phyloP scores from a whole-genome alignment of 164 flowering plant species.

The Piper betle region DNA sequence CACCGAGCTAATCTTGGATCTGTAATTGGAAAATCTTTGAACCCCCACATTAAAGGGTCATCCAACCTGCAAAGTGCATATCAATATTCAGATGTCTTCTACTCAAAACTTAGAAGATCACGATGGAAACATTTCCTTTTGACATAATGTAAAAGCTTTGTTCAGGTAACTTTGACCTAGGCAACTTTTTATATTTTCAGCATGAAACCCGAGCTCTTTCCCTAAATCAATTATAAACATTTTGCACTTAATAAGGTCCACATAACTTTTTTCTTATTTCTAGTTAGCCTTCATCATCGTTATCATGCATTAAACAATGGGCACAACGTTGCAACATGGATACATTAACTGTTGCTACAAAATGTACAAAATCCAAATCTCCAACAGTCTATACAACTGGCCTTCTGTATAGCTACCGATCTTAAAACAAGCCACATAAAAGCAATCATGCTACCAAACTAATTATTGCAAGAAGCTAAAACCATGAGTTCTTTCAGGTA shows the following conservation, averaged over 20 bases:
- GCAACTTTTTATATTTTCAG: not conserved
- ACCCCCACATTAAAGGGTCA: slow-evolving; percentile 95
- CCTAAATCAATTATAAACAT: not conserved
- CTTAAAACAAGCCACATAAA: too few species aligned
- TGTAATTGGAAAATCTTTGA: slow-evolving; percentile 57
- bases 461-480: too few species aligned
- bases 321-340: too few species aligned
- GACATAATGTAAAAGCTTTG: not conserved
- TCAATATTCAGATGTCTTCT: not conserved
- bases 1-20: slow-evolving; percentile 61
- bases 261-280: too few species aligned
- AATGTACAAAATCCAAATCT: too few species aligned
- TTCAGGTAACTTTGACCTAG: not conserved
- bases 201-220: not conserved
- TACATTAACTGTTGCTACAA: too few species aligned
- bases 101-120: not conserved
- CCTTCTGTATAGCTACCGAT: too few species aligned
- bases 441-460: too few species aligned
- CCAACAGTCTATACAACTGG: too few species aligned
- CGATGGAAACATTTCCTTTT: not conserved
- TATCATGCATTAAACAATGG: too few species aligned
- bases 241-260: not conserved
- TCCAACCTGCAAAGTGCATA: slow-evolving; percentile 46
- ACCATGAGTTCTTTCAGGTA: too few species aligned
- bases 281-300: too few species aligned